Conservation (phyloP, 306 rosid species). For the Dryas alaskensis region DNA sequence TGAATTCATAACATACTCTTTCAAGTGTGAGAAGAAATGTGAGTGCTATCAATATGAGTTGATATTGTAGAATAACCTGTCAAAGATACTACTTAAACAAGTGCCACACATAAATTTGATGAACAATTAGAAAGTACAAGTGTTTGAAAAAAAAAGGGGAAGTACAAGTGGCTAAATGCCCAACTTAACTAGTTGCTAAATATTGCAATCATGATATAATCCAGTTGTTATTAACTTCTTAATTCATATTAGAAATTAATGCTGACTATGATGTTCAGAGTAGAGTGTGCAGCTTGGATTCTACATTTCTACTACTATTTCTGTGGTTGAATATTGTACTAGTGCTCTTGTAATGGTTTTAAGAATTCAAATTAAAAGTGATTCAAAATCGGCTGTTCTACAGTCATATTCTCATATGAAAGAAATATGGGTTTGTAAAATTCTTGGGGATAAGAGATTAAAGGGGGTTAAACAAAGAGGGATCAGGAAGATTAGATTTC, state of each 20-base stretch:
- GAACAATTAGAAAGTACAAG: not conserved
- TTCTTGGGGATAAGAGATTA: not conserved
- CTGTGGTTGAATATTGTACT: not conserved
- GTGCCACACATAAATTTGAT: not conserved
- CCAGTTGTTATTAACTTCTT: not conserved
- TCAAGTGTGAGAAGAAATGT: too few species aligned
- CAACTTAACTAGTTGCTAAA: not conserved
- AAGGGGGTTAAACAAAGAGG: not conserved
- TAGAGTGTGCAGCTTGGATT: not conserved
- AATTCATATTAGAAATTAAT: not conserved
- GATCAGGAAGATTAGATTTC: not conserved
- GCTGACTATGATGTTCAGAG: not conserved
- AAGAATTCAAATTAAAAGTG: not conserved
- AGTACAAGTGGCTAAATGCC: not conserved
- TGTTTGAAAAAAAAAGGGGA: not conserved
- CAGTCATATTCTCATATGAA: not conserved
- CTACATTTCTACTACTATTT: not conserved
- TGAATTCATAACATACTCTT: too few species aligned
- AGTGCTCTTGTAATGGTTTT: not conserved
- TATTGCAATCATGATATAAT: not conserved
- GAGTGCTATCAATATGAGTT: too few species aligned
- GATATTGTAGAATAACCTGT: too few species aligned
- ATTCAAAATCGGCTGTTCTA: not conserved
- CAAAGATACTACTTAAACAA: not conserved
- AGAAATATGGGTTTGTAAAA: not conserved